Evolutionary conservation across 2,329 filamentous ascomycete genomes (phyloP).

Genomic region (Sordariomycetes sp.): DNA sequence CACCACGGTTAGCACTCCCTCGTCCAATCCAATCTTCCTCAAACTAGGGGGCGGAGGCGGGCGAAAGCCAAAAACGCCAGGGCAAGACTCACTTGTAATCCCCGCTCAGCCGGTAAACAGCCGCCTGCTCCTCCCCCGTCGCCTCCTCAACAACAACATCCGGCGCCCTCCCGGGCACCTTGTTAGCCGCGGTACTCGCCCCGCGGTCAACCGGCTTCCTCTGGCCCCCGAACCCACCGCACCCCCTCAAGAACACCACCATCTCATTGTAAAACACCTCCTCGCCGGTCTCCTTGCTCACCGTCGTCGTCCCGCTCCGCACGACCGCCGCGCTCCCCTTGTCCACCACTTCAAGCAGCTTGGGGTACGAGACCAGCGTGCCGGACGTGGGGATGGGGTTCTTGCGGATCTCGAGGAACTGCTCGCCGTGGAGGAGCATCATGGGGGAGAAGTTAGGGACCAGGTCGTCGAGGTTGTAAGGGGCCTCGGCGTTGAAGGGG

Average conservation of each 20-base stretch:
- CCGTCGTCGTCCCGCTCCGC: constrained; percentile 67
- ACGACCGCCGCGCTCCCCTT: constrained; percentile 85
- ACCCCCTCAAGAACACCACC: constrained; percentile 84
- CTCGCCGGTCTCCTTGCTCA: constrained; percentile 73
- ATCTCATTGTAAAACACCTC: constrained; percentile 95
- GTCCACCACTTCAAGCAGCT: constrained; percentile 87
- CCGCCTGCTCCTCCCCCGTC: constrained; percentile 84
- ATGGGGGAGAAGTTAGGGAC: constrained; percentile 95
- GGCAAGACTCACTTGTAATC: constrained; percentile 58
- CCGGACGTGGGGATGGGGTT: constrained; percentile 82
- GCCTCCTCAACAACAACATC: constrained; percentile 75
- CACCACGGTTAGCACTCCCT: background rate
- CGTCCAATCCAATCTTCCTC: background rate
- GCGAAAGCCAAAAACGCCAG: background rate
- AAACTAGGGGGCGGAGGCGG: background rate
- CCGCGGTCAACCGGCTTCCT: constrained; percentile 69
- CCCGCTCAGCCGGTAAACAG: constrained; percentile 82
- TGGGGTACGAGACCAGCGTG: constrained; percentile 60
- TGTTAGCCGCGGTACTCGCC: constrained; percentile 66
- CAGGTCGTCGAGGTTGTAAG: constrained; percentile 69
- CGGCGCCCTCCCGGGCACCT: constrained; percentile 60
- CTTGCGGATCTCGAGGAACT: constrained; percentile 89
- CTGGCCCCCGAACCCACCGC: constrained; percentile 78
- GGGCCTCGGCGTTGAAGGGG: constrained; percentile 71
- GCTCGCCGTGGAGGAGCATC: constrained; percentile 98